Evolutionary conservation across 768 basidiomycete genomes (phyloP).

Genomic region (Suillus fuscotomentosus): DNA sequence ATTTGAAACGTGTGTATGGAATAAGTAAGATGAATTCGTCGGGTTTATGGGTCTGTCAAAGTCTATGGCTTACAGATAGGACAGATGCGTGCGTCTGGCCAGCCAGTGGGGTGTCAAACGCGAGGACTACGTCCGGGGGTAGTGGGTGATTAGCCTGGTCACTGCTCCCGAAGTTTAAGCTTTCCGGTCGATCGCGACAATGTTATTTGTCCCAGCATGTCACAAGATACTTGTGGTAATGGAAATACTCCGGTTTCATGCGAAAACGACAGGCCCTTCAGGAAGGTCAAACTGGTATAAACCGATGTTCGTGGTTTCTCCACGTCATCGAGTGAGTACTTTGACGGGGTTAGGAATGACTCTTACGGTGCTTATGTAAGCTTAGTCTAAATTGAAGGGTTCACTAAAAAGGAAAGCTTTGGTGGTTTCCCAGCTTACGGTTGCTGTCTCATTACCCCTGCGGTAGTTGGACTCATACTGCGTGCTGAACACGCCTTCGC

Average conservation of each 20-base stretch:
- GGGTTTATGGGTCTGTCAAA: constrained; percentile 2
- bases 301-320: neutral
- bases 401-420: constrained; percentile 1
- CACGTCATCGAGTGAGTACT: neutral
- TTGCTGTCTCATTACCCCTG: constrained; percentile 6
- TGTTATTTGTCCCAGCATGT: too few relatives aligned
- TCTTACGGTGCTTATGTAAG: neutral
- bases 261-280: neutral
- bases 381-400: neutral
- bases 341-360: too few relatives aligned
- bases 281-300: neutral
- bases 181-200: neutral
- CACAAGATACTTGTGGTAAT: too few relatives aligned
- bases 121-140: neutral
- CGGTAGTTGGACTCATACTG: constrained; percentile 3
- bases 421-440: constrained; percentile 2
- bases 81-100: constrained; percentile 61
- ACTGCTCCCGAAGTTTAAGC: neutral
- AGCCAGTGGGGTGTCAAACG: neutral
- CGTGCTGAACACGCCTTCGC: constrained; percentile 6
- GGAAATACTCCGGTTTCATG: neutral
- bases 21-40: neutral
- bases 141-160: neutral
- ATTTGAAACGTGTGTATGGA: neutral
- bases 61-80: constrained; percentile 55